Evolutionary conservation across 305 asterid genomes (phyloP).

Genomic region (Rubia peregrina): DNA sequence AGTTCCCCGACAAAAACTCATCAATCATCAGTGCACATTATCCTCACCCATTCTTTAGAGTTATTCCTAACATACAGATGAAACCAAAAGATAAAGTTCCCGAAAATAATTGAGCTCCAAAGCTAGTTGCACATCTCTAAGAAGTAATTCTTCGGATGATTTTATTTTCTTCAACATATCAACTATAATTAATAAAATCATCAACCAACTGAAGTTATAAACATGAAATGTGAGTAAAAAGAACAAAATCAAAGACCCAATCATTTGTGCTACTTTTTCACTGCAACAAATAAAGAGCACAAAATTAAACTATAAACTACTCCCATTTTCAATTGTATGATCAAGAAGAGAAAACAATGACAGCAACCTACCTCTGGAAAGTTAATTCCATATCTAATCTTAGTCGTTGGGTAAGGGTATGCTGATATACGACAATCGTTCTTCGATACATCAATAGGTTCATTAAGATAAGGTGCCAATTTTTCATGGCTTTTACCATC

Average conservation of each 20-base stretch:
- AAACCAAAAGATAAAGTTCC: background rate
- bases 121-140: background rate
- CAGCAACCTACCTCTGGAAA: conserved; percentile 54
- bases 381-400: conserved; percentile 73
- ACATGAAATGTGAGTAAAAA: background rate
- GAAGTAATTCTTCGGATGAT: background rate
- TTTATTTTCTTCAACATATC: background rate
- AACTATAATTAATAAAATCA: background rate
- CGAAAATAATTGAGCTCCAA: background rate
- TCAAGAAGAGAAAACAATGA: background rate
- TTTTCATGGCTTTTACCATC: conserved; percentile 50
- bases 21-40: background rate
- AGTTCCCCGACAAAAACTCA: background rate
- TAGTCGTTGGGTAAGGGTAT: conserved; percentile 53
- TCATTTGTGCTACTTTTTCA: background rate
- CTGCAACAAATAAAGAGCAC: background rate
- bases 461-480: conserved; percentile 60
- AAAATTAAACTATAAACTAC: background rate
- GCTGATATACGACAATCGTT: conserved; percentile 76
- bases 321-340: background rate
- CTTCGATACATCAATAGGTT: conserved; percentile 58
- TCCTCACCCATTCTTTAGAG: background rate
- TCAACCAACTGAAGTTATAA: background rate
- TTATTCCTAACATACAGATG: background rate
- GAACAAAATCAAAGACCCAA: background rate